Conservation (phyloP, 176 grass and related monocot species). For the Saccharum spontaneum region DNA sequence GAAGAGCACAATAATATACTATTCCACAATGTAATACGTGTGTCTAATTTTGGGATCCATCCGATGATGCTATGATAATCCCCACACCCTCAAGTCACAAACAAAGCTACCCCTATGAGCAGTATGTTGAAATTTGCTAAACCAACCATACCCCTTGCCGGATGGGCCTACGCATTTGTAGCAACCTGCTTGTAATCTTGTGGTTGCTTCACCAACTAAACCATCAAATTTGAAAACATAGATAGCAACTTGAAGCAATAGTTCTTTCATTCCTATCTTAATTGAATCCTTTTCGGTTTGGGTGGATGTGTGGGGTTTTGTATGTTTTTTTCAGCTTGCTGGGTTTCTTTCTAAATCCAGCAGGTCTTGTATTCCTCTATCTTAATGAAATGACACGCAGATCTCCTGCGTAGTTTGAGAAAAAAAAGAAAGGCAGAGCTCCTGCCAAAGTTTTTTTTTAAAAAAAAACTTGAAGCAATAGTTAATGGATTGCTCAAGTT, state of each 20-base stretch:
- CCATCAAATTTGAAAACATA: neutral
- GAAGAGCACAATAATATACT: neutral
- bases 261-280: no score
- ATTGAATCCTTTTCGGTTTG: no score
- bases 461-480: neutral
- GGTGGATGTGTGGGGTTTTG: no score
- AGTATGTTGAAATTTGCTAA: conserved; percentile 19
- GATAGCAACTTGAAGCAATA: neutral
- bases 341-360: no score
- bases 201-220: neutral
- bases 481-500: neutral
- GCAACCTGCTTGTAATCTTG: neutral
- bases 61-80: neutral
- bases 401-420: no score
- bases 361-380: no score
- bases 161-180: neutral
- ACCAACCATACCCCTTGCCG: neutral
- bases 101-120: neutral
- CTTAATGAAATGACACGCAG: no score
- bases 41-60: conserved; percentile 4
- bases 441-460: no score
- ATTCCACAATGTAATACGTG: neutral
- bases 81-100: neutral
- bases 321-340: no score
- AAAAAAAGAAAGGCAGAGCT: no score